Percentiles rank a stretch among this genome's conserved stretches.
Evolutionary conservation across 2,329 filamentous ascomycete species (phyloP).

Genomic region (Aspergillus transmontanensis): DNA sequence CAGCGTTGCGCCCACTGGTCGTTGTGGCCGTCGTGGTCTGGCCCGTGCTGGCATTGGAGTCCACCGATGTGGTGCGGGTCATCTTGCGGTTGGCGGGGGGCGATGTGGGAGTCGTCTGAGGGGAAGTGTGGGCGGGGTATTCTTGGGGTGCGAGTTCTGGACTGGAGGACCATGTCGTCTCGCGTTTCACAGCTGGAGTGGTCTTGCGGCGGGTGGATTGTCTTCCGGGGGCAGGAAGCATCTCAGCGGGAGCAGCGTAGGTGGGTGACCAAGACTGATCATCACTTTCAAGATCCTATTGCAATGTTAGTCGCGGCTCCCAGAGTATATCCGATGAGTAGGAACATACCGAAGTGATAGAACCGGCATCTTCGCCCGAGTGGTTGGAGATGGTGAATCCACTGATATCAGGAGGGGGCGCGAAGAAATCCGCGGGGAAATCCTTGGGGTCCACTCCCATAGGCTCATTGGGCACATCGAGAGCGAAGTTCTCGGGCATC

Average conservation of each 20-base stretch:
- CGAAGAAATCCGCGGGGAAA: slow-evolving; percentile 34
- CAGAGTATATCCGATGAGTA: not conserved
- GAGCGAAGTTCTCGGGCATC: slow-evolving; percentile 32
- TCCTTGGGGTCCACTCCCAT: slow-evolving; percentile 32
- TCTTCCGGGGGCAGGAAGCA: slow-evolving; percentile 10
- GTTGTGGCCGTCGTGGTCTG: slow-evolving; percentile 11
- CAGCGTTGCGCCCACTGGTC: slow-evolving; percentile 34
- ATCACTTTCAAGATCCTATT: slow-evolving; percentile 37
- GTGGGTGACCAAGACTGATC: slow-evolving; percentile 36
- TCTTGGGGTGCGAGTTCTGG: slow-evolving; percentile 32
- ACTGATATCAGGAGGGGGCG: slow-evolving; percentile 31
- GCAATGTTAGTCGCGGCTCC: slow-evolving; percentile 2
- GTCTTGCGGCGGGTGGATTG: slow-evolving; percentile 15
- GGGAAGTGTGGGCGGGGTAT: slow-evolving; percentile 19
- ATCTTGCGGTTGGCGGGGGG: slow-evolving; percentile 23
- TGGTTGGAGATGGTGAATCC: slow-evolving; percentile 35
- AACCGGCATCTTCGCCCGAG: slow-evolving; percentile 32
- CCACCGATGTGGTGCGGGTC: slow-evolving; percentile 28
- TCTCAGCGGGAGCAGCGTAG: slow-evolving; percentile 22
- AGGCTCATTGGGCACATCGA: slow-evolving; percentile 33
- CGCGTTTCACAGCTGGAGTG: slow-evolving; percentile 15
- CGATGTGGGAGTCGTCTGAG: slow-evolving; percentile 8
- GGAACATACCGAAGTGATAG: slow-evolving; percentile 26
- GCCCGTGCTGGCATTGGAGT: slow-evolving; percentile 28
- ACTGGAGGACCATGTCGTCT: slow-evolving; percentile 28